Conservation (phyloP, 805 yeast genomes). For the Wickerhamiella kazuoi region DNA sequence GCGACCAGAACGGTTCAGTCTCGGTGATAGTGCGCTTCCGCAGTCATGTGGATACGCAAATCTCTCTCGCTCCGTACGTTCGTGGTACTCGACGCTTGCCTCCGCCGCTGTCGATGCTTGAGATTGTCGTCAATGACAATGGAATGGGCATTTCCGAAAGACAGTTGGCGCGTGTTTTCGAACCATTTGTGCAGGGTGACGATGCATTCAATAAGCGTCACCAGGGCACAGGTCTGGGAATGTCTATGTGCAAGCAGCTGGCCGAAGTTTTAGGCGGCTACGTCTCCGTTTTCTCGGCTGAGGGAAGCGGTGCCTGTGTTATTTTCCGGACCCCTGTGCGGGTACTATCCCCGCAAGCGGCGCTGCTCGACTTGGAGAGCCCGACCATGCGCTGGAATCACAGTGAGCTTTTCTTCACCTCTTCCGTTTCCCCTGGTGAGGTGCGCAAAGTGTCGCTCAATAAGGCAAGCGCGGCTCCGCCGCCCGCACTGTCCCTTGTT, state of each 20-base stretch:
- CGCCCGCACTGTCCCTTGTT: not conserved
- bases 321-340: constrained; percentile 10
- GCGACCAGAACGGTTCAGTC: constrained; percentile 38
- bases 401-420: constrained; percentile 3
- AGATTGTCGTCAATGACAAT: constrained; percentile 65
- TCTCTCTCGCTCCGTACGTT: constrained; percentile 1
- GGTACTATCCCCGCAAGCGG: not conserved
- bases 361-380: not conserved
- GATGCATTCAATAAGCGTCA: constrained; percentile 77
- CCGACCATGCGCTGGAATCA: not conserved
- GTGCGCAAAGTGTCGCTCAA: not conserved
- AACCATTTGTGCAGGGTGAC: constrained; percentile 93
- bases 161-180: constrained; percentile 70
- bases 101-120: constrained; percentile 21
- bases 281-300: constrained; percentile 23
- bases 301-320: constrained; percentile 15
- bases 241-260: constrained; percentile 73
- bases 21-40: constrained; percentile 11
- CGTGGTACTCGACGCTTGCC: not conserved
- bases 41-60: constrained; percentile 6
- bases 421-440: constrained; percentile 1
- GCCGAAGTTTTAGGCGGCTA: constrained; percentile 82
- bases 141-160: constrained; percentile 84
- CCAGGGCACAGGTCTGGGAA: constrained; percentile 92
- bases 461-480: not conserved